A percentile compares a stretch with the other conserved stretches of the same genome.
phyloP scores from a whole-genome alignment of 164 flowering plant species.

The Liquidambar formosana region DNA sequence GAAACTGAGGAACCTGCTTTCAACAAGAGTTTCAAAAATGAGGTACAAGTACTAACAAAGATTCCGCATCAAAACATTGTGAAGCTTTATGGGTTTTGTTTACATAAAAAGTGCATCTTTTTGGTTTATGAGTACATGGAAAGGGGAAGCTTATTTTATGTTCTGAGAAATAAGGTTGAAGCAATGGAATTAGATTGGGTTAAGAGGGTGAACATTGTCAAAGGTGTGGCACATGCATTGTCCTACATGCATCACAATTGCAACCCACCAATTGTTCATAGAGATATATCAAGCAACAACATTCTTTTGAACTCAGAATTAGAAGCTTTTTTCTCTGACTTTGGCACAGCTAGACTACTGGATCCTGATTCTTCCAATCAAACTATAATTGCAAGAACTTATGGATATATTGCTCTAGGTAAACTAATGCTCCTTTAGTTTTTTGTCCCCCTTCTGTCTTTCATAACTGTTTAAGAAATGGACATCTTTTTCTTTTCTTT shows the following conservation, averaged over 20 bases:
- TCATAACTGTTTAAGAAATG: no score
- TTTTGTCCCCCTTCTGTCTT: no score
- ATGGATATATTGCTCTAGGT: no score
- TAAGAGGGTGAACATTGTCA: not conserved
- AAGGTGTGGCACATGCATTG: constrained; percentile 13
- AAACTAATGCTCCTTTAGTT: no score
- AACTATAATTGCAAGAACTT: no score
- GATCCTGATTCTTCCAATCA: no score
- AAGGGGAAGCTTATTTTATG: constrained; percentile 17
- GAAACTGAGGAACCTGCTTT: constrained; percentile 4
- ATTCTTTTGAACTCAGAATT: constrained; percentile 12
- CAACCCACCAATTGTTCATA: constrained; percentile 10
- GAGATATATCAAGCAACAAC: constrained; percentile 21
- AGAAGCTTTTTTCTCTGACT: constrained; percentile 16
- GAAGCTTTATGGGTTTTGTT: constrained; percentile 11
- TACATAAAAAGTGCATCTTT: constrained; percentile 16
- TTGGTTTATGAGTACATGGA: constrained; percentile 20
- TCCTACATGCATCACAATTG: constrained; percentile 16
- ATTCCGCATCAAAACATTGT: constrained; percentile 7
- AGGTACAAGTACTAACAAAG: not conserved
- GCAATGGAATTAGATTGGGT: not conserved
- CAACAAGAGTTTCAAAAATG: constrained; percentile 5
- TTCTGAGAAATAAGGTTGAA: constrained; percentile 2
- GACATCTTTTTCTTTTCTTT: no score
- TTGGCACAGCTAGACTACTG: not conserved